A percentile compares a stretch with the other conserved stretches of the same genome.
These are phyloP conservation scores for Cicer bijugum DNA, from an alignment of 306 rosid genomes.

Conservation along the genomic window DNA sequence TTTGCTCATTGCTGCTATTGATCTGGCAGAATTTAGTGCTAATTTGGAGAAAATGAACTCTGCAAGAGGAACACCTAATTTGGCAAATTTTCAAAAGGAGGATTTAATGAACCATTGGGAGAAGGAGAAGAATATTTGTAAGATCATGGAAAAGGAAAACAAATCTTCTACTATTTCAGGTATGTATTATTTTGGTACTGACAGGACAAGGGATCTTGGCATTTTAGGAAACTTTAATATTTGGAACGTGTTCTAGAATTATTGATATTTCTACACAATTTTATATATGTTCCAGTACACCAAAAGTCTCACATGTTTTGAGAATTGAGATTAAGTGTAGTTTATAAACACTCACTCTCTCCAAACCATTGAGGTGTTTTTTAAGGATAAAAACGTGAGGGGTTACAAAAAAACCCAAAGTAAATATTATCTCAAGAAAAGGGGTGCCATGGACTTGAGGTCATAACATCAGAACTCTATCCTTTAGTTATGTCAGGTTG, in stretches of 20 bases:
- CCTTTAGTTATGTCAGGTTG: not conserved
- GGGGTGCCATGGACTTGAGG: no score
- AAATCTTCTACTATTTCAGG: slow-evolving; percentile 48
- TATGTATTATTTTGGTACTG: slow-evolving; percentile 39
- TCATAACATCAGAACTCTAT: no score
- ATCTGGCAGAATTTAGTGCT: slow-evolving; percentile 53
- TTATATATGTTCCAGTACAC: not conserved
- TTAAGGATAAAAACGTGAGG: no score
- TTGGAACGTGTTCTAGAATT: not conserved
- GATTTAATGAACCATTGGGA: slow-evolving; percentile 33
- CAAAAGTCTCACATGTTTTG: no score
- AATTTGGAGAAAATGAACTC: slow-evolving; percentile 44
- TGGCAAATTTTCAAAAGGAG: slow-evolving; percentile 44
- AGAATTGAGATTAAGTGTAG: no score
- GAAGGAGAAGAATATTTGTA: slow-evolving; percentile 46
- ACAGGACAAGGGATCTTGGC: not conserved
- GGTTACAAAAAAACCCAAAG: no score
- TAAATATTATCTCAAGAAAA: no score
- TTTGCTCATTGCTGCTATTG: slow-evolving; percentile 29
- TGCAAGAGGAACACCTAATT: slow-evolving; percentile 37
- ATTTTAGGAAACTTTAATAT: slow-evolving; percentile 29
- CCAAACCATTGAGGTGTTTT: no score
- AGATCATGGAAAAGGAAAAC: slow-evolving; percentile 47
- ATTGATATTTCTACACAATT: slow-evolving; percentile 15
- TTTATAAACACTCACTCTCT: no score